Evolutionary conservation across 306 rosid species (phyloP).

Genomic region (Lupinus albus): DNA sequence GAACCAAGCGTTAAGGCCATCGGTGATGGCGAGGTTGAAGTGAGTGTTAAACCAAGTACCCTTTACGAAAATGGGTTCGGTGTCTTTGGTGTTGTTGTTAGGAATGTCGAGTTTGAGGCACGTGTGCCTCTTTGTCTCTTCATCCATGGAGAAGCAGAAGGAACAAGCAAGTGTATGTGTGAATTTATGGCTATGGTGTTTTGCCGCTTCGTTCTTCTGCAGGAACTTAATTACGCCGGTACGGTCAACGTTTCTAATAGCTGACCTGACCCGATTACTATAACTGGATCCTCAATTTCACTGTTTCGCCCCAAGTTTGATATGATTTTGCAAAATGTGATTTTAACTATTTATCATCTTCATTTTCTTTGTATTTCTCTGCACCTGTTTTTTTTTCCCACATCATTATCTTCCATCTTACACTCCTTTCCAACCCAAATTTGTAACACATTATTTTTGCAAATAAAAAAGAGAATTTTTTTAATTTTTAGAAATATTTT

Average conservation of each 20-base stretch:
- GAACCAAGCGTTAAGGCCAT: slow-evolving; percentile 70
- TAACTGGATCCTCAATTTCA: background rate
- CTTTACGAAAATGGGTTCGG: slow-evolving; percentile 64
- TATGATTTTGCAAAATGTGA: no score
- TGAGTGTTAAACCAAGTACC: slow-evolving; percentile 63
- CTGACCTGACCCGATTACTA: background rate
- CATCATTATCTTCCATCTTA: no score
- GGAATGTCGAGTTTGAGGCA: slow-evolving; percentile 66
- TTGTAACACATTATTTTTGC: no score
- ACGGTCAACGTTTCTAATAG: background rate
- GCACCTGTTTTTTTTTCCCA: no score
- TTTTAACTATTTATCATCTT: no score
- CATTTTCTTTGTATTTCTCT: no score
- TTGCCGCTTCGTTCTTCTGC: slow-evolving; percentile 19
- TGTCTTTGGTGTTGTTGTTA: background rate
- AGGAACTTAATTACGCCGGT: background rate
- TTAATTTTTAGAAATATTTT: no score
- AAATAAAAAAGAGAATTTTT: no score
- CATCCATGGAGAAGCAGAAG: slow-evolving; percentile 3
- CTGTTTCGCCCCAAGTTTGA: no score
- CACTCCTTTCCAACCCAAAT: no score
- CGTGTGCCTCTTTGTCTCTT: slow-evolving; percentile 57
- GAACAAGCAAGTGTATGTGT: no score
- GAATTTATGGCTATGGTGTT: background rate
- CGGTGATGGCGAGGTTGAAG: slow-evolving; percentile 75